Evolutionary conservation across 306 rosid genomes (phyloP), one percentile per base, ranked within the genome.

Genomic region (Begonia fuchsioides): DNA sequence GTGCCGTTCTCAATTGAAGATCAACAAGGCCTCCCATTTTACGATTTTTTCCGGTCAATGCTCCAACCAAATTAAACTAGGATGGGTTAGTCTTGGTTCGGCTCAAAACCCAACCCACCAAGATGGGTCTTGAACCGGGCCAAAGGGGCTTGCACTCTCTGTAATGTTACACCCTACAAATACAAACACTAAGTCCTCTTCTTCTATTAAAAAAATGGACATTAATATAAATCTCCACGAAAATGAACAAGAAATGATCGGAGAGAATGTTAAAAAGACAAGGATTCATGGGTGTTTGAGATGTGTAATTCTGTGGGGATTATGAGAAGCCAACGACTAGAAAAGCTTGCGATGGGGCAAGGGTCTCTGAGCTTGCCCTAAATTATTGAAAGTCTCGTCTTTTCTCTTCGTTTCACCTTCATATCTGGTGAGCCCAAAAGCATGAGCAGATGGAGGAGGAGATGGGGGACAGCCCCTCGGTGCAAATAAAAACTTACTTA

Each of bases 21-120:
- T 81, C 55, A 67, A 62, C 38, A 77, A 67, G 60, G 93, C 73
- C 15, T 85, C 93, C 49, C 82, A 78, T 73, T 44, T 58, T 2
- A 19, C 4, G 2, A 2, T 19, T 26, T 5, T 26, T 26, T 26
- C 8, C 0, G 0, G 35, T 26, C 35, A 26, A 26, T 26, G 8
- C 35, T 3, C 35, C 35, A 2, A 26, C 8, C 8, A 26, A 26
- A 26, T 3, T 20, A 20, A 20, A 26, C 35, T 26, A 26, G 35
- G 35, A 26, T 8, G 8, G 1, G 35, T 3, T 8, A 3, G 8
- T 26, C 7, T 26, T 26, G 35, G 35, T 26, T 5, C 8, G 35
- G 35, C 35, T 0, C 8, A 26, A 26, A 26, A 26, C 8, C 3
- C 7, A 3, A 26, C 35, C 35, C 35, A 26, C 7, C 35, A 2